Evolutionary conservation across 805 yeast species (phyloP).

Genomic region (Clavispora vitiphila): DNA sequence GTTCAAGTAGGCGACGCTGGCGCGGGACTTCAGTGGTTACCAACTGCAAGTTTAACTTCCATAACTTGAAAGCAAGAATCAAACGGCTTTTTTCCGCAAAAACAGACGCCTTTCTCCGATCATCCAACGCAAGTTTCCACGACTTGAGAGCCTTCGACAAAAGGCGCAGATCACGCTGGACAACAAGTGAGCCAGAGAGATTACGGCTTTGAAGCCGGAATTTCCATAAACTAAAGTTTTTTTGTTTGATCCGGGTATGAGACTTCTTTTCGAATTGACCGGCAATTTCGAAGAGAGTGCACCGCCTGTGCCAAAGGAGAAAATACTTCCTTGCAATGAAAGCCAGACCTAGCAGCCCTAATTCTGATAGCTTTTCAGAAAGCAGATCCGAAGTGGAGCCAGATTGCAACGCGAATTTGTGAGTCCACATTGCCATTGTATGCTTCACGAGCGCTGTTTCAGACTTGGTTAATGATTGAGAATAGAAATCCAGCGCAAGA

Average conservation of each 20-base stretch:
- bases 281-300: neutral
- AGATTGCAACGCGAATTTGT: neutral
- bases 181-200: neutral
- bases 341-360: neutral
- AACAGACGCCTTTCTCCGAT: neutral
- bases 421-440: neutral
- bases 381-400: neutral
- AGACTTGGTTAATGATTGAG: neutral
- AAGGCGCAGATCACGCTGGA: neutral
- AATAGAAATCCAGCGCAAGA: neutral
- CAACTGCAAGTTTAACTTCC: too few relatives aligned
- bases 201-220: neutral
- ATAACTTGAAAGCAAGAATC: neutral
- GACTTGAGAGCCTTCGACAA: neutral
- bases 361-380: neutral
- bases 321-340: neutral
- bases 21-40: neutral
- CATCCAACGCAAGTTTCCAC: neutral
- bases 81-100: neutral
- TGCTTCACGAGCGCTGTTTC: neutral
- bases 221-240: neutral
- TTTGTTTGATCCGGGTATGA: conserved; percentile 4
- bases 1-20: neutral
- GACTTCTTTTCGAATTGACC: neutral
- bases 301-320: neutral